These are phyloP conservation scores for Podila minutissima DNA, from an alignment of 192 early-diverging fungal genomes.

Conservation along the genomic window DNA sequence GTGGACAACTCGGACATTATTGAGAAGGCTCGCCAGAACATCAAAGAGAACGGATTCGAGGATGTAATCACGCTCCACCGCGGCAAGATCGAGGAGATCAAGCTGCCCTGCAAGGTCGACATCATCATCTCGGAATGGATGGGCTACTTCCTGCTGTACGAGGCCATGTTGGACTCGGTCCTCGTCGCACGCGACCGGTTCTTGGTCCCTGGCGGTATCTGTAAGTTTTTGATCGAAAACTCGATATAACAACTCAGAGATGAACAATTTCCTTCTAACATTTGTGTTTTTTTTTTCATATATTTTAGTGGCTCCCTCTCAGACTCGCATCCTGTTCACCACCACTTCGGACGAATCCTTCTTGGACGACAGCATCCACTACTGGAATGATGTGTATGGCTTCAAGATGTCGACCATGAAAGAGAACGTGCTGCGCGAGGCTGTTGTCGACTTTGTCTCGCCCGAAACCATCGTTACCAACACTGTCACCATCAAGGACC, in stretches of 20 bases:
- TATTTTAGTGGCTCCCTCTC: slow-evolving; percentile 51
- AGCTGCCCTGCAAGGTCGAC: slow-evolving; percentile 95
- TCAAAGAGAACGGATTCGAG: slow-evolving; percentile 93
- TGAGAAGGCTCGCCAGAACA: slow-evolving; percentile 92
- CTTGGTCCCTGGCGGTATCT: slow-evolving; percentile 80
- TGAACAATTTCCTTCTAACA: background rate
- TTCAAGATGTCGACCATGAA: slow-evolving; percentile 98
- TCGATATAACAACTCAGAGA: slow-evolving; percentile 74
- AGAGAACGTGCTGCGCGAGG: slow-evolving; percentile 84
- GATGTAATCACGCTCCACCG: slow-evolving; percentile 90
- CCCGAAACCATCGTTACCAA: slow-evolving; percentile 85
- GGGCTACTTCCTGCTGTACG: slow-evolving; percentile 98
- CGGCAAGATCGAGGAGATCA: slow-evolving; percentile 98
- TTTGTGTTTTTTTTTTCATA: too few species aligned
- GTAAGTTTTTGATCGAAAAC: slow-evolving; percentile 86
- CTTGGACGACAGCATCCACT: slow-evolving; percentile 75
- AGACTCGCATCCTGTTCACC: slow-evolving; percentile 64
- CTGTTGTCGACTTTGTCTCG: slow-evolving; percentile 96
- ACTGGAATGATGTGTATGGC: slow-evolving; percentile 54
- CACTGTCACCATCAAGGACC: slow-evolving; percentile 74
- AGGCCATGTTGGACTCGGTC: slow-evolving; percentile 99
- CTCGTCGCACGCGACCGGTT: slow-evolving; percentile 94
- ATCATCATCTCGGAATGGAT: slow-evolving; percentile 99
- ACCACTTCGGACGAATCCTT: slow-evolving; percentile 94
- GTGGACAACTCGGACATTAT: slow-evolving; percentile 98